Base-by-base conservation (phyloP, 2,329 filamentous ascomycete genomes). In the Botrytis paeoniae region DNA sequence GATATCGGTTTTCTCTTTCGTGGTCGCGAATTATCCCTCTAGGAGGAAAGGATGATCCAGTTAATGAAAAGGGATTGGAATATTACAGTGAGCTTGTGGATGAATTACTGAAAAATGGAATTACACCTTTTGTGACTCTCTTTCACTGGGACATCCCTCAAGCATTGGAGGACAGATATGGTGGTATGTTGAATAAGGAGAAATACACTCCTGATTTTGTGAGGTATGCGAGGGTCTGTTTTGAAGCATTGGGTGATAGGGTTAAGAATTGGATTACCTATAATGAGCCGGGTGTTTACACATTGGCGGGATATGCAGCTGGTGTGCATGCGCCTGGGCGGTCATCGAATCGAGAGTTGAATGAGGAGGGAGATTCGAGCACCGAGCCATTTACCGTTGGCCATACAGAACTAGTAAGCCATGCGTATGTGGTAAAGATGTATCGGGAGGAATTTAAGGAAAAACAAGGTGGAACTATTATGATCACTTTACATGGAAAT, bases 261-360 rank as follows among this genome's bases (percentile, higher is more conserved):
- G 93, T 94, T 80, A 93, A 93, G 85, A 87, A 93, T 83, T 97
- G 93, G 93, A 93, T 94, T 81, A 95, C 93, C 37, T 93, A 95
- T 84, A 95, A 95, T 81, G 93, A 97, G 84, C 93, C 93, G 9
- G 95, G 92, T 88, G 95, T 93, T 82, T 93, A 89, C 77, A 89
- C 91, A 73, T 90, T 95, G 73, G 87, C 95, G 48, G 93, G 93
- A 57, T 95, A 95, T 83, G 92, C 87, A 80, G 88, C 88, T 45
- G 93, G 93, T 54, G 85, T 89, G 75, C 94, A 94, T 80, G 93
- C 93, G 18, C 93, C 93, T 1, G 93, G 93, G n/a, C 89, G 88
- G 79, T 92, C 90, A 20, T 93, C 91, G 75, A 90, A 95, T 82
- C 88, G 92, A 74, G 86, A 81, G 75, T 91, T 90, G 84, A 93